Evolutionary conservation across 2,329 filamentous ascomycete species (phyloP).

Genomic region (Myriosclerotinia scirpicola): DNA sequence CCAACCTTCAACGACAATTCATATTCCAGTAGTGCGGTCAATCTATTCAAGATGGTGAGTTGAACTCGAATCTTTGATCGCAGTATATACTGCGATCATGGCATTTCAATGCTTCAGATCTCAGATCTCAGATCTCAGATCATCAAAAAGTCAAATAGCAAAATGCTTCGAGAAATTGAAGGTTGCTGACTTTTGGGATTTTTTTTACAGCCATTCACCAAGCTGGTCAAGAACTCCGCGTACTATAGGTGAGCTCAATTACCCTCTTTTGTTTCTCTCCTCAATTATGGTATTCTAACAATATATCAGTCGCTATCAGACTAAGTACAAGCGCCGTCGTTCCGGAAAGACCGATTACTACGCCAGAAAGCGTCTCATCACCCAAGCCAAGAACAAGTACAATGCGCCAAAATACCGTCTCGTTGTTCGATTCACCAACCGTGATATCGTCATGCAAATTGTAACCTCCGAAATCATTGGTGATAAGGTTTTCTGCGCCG

Average conservation of each 20-base stretch:
- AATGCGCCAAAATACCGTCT: conserved; percentile 99
- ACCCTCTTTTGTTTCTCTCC: conserved; percentile 33
- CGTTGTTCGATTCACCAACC: conserved; percentile 99
- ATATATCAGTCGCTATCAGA: conserved; percentile 84
- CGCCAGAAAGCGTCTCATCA: conserved; percentile 98
- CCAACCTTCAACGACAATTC: conserved; percentile 43
- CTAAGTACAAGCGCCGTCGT: conserved; percentile 98
- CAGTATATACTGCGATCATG: conserved; percentile 24
- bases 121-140: no score
- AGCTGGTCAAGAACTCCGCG: conserved; percentile 94
- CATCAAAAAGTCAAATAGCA: conserved; percentile 71
- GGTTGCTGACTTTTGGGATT: conserved; percentile 96
- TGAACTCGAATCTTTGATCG: conserved; percentile 39
- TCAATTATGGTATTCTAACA: conserved; percentile 26
- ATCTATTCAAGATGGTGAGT: conserved; percentile 68
- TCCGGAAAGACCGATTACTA: conserved; percentile 99
- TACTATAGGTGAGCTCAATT: conserved; percentile 84
- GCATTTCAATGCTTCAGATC: conserved; percentile 30
- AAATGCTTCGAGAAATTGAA: conserved; percentile 98
- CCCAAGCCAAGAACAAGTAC: conserved; percentile 99
- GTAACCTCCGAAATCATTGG: conserved; percentile 93
- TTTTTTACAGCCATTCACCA: conserved; percentile 77
- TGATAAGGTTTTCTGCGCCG: conserved; percentile 92
- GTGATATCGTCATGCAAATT: conserved; percentile 98
- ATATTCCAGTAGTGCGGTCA: conserved; percentile 44